Percentiles rank a stretch among this genome's conserved stretches.
These are phyloP conservation scores for Talaromyces borbonicus DNA, from an alignment of 495 filamentous ascomycete species.

Conservation along the genomic window DNA sequence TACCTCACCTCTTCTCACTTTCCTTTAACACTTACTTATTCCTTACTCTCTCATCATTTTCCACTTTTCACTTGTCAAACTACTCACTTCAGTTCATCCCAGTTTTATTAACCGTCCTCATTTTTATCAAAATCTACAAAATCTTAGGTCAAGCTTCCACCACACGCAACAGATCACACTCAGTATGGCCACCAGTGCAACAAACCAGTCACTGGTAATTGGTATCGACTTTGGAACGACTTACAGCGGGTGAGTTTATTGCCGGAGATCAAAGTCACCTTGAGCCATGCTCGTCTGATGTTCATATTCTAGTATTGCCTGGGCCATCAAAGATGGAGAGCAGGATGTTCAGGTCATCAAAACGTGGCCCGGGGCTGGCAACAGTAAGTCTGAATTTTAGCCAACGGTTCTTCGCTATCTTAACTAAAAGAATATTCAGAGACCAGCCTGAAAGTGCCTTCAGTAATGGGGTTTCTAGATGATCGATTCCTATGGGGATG, in stretches of 20 bases:
- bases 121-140: too few relatives aligned
- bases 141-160: too few relatives aligned
- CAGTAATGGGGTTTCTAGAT: conserved; percentile 28
- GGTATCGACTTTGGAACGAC: conserved; percentile 43
- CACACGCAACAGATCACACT: too few relatives aligned
- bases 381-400: conserved; percentile 13
- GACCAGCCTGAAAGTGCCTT: conserved; percentile 40
- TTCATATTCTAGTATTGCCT: conserved; percentile 11
- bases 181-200: not conserved
- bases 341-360: conserved; percentile 25
- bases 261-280: not conserved
- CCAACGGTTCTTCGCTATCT: too few relatives aligned
- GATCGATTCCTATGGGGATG: conserved; percentile 32
- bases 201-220: conserved; percentile 16
- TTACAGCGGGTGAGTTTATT: conserved; percentile 20
- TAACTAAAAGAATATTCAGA: conserved; percentile 4
- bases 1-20: too few relatives aligned
- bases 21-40: too few relatives aligned
- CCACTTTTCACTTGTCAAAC: too few relatives aligned
- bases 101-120: too few relatives aligned
- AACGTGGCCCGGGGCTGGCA: conserved; percentile 22
- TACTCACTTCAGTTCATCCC: too few relatives aligned
- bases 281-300: conserved; percentile 16
- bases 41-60: too few relatives aligned
- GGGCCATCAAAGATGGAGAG: conserved; percentile 15